These are phyloP conservation scores for Paraleonurus japonicus DNA, from an alignment of 257 asterid species.

Conservation along the genomic window DNA sequence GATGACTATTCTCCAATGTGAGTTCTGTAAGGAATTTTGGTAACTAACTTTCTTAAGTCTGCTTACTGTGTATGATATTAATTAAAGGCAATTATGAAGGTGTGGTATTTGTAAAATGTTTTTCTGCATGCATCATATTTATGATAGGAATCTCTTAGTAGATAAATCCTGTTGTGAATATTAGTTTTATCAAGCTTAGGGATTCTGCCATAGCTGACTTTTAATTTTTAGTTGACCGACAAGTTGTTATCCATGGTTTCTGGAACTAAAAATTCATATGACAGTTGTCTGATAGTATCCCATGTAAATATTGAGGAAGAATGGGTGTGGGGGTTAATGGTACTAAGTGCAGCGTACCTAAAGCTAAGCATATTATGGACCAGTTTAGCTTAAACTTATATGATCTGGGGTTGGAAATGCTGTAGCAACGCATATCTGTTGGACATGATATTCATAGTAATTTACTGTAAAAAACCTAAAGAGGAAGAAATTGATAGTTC, in stretches of 20 bases:
- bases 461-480: not conserved
- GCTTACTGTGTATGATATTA: constrained; percentile 16
- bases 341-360: not conserved
- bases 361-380: not conserved
- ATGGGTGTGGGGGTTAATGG: not conserved
- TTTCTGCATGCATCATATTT: not conserved
- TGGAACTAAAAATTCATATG: not conserved
- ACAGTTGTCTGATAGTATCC: not conserved
- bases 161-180: not conserved
- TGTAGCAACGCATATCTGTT: not conserved
- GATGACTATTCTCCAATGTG: constrained; percentile 21
- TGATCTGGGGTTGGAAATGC: not conserved
- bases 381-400: not conserved
- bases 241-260: not conserved
- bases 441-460: not conserved
- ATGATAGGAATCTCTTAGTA: constrained; percentile 12
- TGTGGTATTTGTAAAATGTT: not conserved
- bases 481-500: not conserved
- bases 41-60: constrained; percentile 8
- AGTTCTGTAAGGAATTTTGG: constrained; percentile 3
- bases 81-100: constrained; percentile 4
- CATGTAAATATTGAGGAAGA: not conserved
- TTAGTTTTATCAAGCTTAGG: constrained; percentile 3
- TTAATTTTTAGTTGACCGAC: not conserved
- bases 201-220: not conserved